Evolutionary conservation across 192 early-diverging fungal species (phyloP), one percentile per base, ranked within the genome.

Genomic region (Geranomyces variabilis): DNA sequence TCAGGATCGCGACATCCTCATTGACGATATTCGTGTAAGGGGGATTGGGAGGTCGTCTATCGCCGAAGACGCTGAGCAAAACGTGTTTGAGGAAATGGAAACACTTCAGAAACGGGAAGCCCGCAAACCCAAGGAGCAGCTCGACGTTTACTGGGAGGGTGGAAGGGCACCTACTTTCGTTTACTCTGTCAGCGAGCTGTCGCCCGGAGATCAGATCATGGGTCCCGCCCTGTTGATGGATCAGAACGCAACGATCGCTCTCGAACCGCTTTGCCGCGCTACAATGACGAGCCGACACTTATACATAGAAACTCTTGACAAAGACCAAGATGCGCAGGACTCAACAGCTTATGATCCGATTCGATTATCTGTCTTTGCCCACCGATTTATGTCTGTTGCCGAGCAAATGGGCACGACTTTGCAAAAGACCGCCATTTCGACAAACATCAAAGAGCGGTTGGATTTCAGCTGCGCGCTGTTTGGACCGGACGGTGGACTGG

Each of bases 381-480:
- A 99, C 81, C 88, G 97, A 15, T 99, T 99, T 72, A 99, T 99
- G 97, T 87, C 84, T 61, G 97, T 99, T 77, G 97, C 95, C 9
- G 77, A 65, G 26, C 60, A 70, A 28, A 57, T 76, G 75, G 63
- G 69, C 0, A 26, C 47, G 12, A 63, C 69, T 3, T 67, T 67
- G 49, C 63, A 67, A 34, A 93, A 96, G 77, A 99, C 97, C 1
- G 83, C 94, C 26, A 91, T 97, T 48, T 93, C 91, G 44, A 97
- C 97, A 26, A 99, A 99, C 66, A 99, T 99, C 76, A 99, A 99
- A 69, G 97, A 99, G 77, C 90, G 97, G 13, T 82, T 99, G 34
- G 97, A 99, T 76, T 99, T 99, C 77, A 94, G 92, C 1, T 99
- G 97, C 74, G 97, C 94, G 1, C 75, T 99, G 36, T 99, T 99